A percentile compares a stretch with the other conserved stretches of the same genome.
Evolutionary conservation across 2,329 filamentous ascomycete genomes (phyloP).

Genomic region (Exophiala sp.): DNA sequence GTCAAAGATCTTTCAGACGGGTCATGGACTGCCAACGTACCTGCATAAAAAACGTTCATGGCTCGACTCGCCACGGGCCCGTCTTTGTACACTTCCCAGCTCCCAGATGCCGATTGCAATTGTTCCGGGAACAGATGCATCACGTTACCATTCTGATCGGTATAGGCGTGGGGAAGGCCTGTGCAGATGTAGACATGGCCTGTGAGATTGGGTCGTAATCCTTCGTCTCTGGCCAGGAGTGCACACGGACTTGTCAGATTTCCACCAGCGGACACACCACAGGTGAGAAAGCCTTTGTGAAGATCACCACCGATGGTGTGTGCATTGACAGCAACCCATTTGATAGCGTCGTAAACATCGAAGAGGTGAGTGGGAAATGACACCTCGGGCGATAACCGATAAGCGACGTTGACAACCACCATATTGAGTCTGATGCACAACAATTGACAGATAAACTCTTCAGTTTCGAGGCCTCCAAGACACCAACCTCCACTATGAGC

Average conservation of each 20-base stretch:
- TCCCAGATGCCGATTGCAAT: constrained; percentile 6
- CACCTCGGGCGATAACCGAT: constrained; percentile 24
- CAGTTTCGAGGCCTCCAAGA: constrained; percentile 17
- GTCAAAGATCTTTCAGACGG: not conserved
- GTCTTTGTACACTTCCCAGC: constrained; percentile 15
- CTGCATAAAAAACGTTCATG: constrained; percentile 10
- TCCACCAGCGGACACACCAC: constrained; percentile 10
- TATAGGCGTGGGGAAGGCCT: constrained; percentile 8
- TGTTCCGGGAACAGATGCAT: constrained; percentile 10
- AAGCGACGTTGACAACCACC: constrained; percentile 22
- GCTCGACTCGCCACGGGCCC: constrained; percentile 10
- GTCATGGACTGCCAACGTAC: constrained; percentile 2
- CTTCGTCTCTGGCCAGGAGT: constrained; percentile 13
- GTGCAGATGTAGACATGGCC: constrained; percentile 18
- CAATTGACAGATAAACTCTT: constrained; percentile 18
- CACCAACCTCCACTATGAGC: constrained; percentile 18
- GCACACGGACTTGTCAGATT: constrained; percentile 7
- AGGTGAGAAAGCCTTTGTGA: constrained; percentile 16
- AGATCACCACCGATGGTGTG: constrained; percentile 10
- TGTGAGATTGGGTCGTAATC: constrained; percentile 10
- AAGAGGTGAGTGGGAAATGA: constrained; percentile 24
- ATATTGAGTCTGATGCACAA: constrained; percentile 15
- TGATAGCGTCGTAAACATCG: constrained; percentile 32
- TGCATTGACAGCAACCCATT: constrained; percentile 29
- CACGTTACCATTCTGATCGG: not conserved